phyloP scores from a whole-genome alignment of 306 rosid genomes.

The Quercus variabilis region DNA sequence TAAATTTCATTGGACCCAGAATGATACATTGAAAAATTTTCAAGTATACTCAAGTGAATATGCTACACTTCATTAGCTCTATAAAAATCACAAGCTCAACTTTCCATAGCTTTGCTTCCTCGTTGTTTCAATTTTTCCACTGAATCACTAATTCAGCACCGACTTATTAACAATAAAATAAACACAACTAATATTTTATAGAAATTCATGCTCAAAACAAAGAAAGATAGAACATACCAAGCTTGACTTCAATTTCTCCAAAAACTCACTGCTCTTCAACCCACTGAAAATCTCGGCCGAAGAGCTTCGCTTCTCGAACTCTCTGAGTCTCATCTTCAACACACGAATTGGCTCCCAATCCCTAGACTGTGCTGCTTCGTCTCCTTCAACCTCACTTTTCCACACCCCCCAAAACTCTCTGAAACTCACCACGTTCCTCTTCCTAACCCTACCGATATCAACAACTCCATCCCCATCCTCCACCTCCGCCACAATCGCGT shows the following conservation, averaged over 20 bases:
- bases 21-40: background rate
- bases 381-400: slow-evolving; percentile 54
- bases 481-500: slow-evolving; percentile 77
- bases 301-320: slow-evolving; percentile 79
- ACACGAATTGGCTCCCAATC: slow-evolving; percentile 95
- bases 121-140: background rate
- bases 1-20: too few species aligned
- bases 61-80: background rate
- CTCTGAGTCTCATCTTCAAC: slow-evolving; percentile 71
- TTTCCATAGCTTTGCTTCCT: background rate
- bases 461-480: slow-evolving; percentile 32
- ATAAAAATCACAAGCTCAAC: background rate
- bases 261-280: slow-evolving; percentile 73
- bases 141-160: background rate
- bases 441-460: slow-evolving; percentile 30
- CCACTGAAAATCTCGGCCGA: slow-evolving; percentile 59
- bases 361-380: slow-evolving; percentile 33
- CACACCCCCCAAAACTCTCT: slow-evolving; percentile 84
- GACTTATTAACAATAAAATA: background rate
- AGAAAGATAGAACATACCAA: slow-evolving; percentile 48
- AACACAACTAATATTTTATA: background rate
- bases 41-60: background rate
- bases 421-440: slow-evolving; percentile 44
- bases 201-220: background rate
- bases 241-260: slow-evolving; percentile 85